Evolutionary conservation across 768 basidiomycete genomes (phyloP).

Genomic region (Leccinum boreale): DNA sequence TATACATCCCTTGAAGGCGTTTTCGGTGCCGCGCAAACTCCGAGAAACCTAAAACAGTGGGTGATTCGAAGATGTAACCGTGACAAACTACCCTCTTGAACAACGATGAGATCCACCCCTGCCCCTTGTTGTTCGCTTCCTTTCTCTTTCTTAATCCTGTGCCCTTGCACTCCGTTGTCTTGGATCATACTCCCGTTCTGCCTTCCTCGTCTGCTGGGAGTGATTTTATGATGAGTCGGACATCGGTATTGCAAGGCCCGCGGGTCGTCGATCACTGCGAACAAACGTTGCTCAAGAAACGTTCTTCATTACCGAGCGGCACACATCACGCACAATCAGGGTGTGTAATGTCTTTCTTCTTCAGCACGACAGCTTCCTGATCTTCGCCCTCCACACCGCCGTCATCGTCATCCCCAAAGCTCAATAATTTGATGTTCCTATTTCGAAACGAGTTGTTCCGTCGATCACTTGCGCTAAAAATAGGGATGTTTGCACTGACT

Average conservation of each 20-base stretch:
- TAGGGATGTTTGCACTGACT: conserved; percentile 47
- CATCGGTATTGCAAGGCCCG: conserved; percentile 5
- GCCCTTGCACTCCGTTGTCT: conserved; percentile 68
- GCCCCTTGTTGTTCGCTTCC: conserved; percentile 29
- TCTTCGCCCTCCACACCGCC: conserved; percentile 60
- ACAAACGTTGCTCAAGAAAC: not conserved
- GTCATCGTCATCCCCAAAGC: conserved; percentile 78
- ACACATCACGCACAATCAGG: conserved; percentile 57
- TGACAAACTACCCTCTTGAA: conserved; percentile 22
- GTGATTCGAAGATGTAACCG: not conserved
- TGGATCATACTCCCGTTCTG: conserved; percentile 83
- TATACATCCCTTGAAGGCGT: not conserved
- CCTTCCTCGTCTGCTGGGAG: conserved; percentile 46
- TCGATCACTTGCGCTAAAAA: not conserved
- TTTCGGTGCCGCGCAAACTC: not conserved
- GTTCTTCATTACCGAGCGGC: not conserved
- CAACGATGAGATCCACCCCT: conserved; percentile 8
- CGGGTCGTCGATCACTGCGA: conserved; percentile 22
- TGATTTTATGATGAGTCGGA: conserved; percentile 1
- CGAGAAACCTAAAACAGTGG: not conserved
- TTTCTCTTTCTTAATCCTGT: conserved; percentile 72
- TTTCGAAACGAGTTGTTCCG: not conserved
- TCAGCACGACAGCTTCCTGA: conserved; percentile 48
- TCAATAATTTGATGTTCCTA: conserved; percentile 86
- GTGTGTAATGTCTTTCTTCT: conserved; percentile 75